Evolutionary conservation across 2,329 filamentous ascomycete genomes (phyloP).

Genomic region (Colletotrichum graminicola): DNA sequence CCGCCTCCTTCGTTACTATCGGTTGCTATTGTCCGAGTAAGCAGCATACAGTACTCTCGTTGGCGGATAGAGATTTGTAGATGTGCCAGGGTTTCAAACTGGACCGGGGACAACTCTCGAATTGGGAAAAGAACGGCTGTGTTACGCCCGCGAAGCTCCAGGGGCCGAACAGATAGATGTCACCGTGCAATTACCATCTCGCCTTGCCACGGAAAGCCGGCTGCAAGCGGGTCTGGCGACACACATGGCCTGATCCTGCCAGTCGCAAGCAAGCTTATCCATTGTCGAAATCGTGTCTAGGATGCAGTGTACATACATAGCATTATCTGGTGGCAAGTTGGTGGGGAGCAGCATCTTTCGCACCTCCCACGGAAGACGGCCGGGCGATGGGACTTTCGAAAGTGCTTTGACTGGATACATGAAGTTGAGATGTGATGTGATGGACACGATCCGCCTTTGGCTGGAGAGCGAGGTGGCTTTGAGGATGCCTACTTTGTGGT

Average conservation of each 20-base stretch:
- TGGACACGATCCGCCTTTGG: neutral
- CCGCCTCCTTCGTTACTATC: conserved; percentile 12
- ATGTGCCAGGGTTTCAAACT: neutral
- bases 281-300: neutral
- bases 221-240: conserved; percentile 9
- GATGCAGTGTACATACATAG: neutral
- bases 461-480: conserved; percentile 1
- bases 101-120: conserved; percentile 16
- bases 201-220: conserved; percentile 10
- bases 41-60: conserved; percentile 2
- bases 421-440: neutral
- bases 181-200: neutral
- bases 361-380: conserved; percentile 6
- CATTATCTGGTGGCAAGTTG: neutral
- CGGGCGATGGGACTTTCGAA: neutral
- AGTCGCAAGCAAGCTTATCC: neutral
- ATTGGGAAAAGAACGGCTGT: conserved; percentile 19
- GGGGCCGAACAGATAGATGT: conserved; percentile 2
- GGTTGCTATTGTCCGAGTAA: neutral
- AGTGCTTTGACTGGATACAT: conserved; percentile 8
- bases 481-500: neutral
- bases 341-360: neutral
- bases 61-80: neutral
- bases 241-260: neutral
- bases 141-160: conserved; percentile 25